Base-by-base conservation (phyloP, 1,284 basidiomycete genomes). In the Serendipita sp. region DNA sequence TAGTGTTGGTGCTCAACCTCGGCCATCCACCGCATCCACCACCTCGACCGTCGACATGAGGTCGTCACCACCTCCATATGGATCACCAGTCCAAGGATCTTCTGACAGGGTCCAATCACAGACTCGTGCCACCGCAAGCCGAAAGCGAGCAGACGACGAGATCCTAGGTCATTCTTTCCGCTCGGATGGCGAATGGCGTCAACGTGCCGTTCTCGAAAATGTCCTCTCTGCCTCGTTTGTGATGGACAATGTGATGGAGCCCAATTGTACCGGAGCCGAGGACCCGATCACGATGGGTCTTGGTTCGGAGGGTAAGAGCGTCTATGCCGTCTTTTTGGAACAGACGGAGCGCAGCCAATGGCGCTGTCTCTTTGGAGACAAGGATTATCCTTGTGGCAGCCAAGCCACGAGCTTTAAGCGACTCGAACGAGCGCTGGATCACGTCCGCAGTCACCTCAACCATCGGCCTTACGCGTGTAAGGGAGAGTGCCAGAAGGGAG, bases 351-450 rank as follows among this genome's bases (percentile, higher is more conserved):
- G 32, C 6, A 58, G 53, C 30, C 26, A 58, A 26, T 58, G 53
- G 53, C 53, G 53, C 15, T 58, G 53, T 32, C 53, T 58, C 32
- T 58, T 58, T 58, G 53, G 53, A n/a, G 53, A 58, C 32, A 17
- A 32, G n/a, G 53, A 58, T 17, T 32, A 8, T n/a, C 53, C 53
- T n/a, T 58, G 53, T 32, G 26, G 26, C 3, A 58, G 53, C n/a
- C 53, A 58, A n/a, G 53, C 53, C 4, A 35, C 32, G 22, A 35
- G 26, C 32, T 58, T 58, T n/a, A 29, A 35, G 53, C 17, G 53
- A 10, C 26, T 58, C 10, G 53, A 58, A 26, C 17, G 53, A 26
- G 53, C 53, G 3, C n/a, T 58, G n/a, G 53, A 58, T 30, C 53
- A 58, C n/a, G 53, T 58, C 10, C 53, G 53, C 5, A 58, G 53